Evolutionary conservation across 768 basidiomycete species (phyloP), one percentile per base, ranked within the genome.

Genomic region (Trametes cubensis): DNA sequence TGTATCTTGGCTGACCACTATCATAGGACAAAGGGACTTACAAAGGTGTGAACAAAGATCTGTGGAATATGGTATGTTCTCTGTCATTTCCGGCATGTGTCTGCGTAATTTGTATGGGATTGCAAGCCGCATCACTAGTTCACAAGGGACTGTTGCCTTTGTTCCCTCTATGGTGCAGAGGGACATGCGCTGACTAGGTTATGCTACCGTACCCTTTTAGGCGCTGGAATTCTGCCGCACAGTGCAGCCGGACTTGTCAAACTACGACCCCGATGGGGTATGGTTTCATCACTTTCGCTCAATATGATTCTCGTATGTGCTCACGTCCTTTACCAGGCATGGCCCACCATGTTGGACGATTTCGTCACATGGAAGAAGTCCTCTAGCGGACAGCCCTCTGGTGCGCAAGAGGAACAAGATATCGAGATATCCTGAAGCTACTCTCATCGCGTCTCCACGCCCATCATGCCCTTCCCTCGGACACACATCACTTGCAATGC

Each of bases 281-380:
- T 60, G 75, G 11, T 30, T 13, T 17, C 45, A 34, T 25, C 2
- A 11, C 14, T 25, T 26, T 21, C n/a, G 26, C 30, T n/a, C 20
- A 20, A 23, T 5, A 20, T 15, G 26, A 44, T 50, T 49, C 45
- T 30, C 5, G 42, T 7, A 54, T 6, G 4, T 42, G 25, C 45
- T 45, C 34, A 34, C 10, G 11, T 2, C 10, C 10, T 10, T 6
- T 34, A 10, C 6, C 25, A 91, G 89, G 88, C 90, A 38, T 93
- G 92, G 92, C 92, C 92, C 0, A 89, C 90, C 15, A 77, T 92
- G 64, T 74, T 93, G 47, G 92, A 94, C 67, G 86, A 91, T 63
- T 94, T 93, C 68, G 89, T 86, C 6, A 70, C 71, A 2, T 91
- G 86, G 88, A 90, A 87, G 70, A 77, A 73, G 51, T 26, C 58